Conservation (phyloP, 2,329 filamentous ascomycete species). For the Aspergillus viridinutans region DNA sequence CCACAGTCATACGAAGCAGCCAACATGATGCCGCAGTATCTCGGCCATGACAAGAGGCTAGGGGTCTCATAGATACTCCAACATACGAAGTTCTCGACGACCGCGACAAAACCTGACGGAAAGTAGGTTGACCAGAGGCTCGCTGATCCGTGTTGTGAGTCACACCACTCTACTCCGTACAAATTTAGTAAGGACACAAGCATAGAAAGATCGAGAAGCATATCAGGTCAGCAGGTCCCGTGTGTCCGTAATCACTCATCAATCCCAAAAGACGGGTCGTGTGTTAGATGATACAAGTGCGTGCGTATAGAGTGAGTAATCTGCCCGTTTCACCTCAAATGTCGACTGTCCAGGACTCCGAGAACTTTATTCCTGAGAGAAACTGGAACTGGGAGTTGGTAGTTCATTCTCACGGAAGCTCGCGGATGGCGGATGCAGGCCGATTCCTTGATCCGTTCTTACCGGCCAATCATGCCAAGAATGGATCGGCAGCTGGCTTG, state of each 20-base stretch:
- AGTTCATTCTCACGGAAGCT: background rate
- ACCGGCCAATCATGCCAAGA: background rate
- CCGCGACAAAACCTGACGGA: background rate
- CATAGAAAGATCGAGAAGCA: background rate
- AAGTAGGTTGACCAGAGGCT: background rate
- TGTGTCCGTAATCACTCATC: background rate
- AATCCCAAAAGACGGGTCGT: background rate
- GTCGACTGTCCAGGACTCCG: background rate
- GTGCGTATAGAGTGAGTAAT: background rate
- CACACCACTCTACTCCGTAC: background rate
- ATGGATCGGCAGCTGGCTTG: background rate
- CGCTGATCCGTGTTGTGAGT: background rate
- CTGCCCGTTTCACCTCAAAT: background rate
- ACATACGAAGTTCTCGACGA: background rate
- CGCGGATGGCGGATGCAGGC: background rate
- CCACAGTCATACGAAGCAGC: background rate
- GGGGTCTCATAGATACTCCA: background rate
- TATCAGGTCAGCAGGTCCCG: background rate
- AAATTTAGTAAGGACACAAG: background rate
- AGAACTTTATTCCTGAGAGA: background rate
- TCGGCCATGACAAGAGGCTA: background rate
- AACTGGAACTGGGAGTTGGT: background rate
- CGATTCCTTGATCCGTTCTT: background rate
- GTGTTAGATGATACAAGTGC: background rate
- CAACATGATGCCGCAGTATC: background rate